Percentiles rank a stretch among this genome's conserved stretches.
Conservation (phyloP, 805 yeast species). For the Monosporozyma unispora region DNA sequence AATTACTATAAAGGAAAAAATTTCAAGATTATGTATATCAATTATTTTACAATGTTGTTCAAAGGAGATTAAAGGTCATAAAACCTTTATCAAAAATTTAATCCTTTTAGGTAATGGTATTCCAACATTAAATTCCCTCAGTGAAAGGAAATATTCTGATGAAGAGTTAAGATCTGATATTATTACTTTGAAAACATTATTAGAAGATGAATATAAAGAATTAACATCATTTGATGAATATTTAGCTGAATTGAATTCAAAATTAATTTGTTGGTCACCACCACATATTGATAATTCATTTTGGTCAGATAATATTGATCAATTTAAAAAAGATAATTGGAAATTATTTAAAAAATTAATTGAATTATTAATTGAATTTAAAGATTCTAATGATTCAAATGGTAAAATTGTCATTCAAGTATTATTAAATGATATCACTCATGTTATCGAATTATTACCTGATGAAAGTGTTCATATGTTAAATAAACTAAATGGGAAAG, state of each 20-base stretch:
- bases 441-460: slow-evolving; percentile 51
- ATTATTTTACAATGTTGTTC: slow-evolving; percentile 54
- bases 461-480: slow-evolving; percentile 46
- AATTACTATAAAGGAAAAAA: slow-evolving; percentile 84
- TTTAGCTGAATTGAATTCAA: slow-evolving; percentile 70
- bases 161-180: slow-evolving; percentile 79
- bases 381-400: slow-evolving; percentile 28
- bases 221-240: slow-evolving; percentile 92
- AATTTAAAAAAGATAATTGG: slow-evolving; percentile 73
- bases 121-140: slow-evolving; percentile 54
- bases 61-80: slow-evolving; percentile 30
- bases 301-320: slow-evolving; percentile 74
- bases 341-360: slow-evolving; percentile 58
- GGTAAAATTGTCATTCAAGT: slow-evolving; percentile 42
- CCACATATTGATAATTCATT: slow-evolving; percentile 83
- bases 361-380: slow-evolving; percentile 36
- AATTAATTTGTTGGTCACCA: slow-evolving; percentile 79
- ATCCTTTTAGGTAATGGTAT: slow-evolving; percentile 69
- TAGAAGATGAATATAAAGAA: slow-evolving; percentile 63
- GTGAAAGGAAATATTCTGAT: slow-evolving; percentile 89
- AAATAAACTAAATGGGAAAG: slow-evolving; percentile 53
- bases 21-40: slow-evolving; percentile 75
- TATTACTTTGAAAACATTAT: slow-evolving; percentile 43
- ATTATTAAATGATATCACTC: slow-evolving; percentile 58
- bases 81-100: slow-evolving; percentile 53